These are phyloP conservation scores for Stenocarpella maydis DNA, from an alignment of 2,329 filamentous ascomycete genomes.

Conservation along the genomic window DNA sequence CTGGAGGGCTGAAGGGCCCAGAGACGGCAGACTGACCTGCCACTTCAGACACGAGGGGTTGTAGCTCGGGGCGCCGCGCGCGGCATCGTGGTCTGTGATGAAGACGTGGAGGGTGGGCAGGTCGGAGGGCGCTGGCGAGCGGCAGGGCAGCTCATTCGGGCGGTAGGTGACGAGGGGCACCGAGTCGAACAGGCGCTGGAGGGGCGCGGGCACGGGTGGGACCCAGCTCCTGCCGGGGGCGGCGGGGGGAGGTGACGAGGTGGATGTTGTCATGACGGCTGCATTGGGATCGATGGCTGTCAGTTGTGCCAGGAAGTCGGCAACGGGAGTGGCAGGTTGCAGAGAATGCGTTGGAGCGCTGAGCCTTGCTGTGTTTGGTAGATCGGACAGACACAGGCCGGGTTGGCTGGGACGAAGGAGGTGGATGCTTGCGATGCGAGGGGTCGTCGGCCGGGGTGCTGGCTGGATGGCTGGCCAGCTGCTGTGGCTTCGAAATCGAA, in stretches of 20 bases:
- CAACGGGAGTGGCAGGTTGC: not conserved
- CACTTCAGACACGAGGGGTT: conserved; percentile 95
- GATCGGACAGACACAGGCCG: not conserved
- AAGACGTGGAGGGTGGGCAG: conserved; percentile 79
- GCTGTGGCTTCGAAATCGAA: not conserved
- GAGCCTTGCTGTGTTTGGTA: conserved; percentile 4
- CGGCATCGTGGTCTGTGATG: conserved; percentile 68
- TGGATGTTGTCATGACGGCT: conserved; percentile 27
- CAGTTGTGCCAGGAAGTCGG: not conserved
- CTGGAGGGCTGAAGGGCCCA: too few species aligned
- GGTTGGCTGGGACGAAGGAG: not conserved
- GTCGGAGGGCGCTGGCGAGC: conserved; percentile 54
- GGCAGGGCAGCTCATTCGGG: conserved; percentile 76
- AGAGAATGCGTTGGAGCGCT: not conserved
- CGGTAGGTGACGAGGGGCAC: conserved; percentile 83
- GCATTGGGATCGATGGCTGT: conserved; percentile 16
- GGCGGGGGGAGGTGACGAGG: not conserved
- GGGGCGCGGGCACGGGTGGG: conserved; percentile 69
- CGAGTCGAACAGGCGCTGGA: conserved; percentile 83
- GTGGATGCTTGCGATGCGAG: conserved; percentile 8
- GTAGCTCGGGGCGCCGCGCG: conserved; percentile 74
- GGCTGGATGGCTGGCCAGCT: not conserved
- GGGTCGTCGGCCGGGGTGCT: not conserved
- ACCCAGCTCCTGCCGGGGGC: conserved; percentile 51
- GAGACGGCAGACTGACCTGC: conserved; percentile 71